phyloP scores from a whole-genome alignment of 1,284 basidiomycete species.

The Crucibulum cyathiforme region DNA sequence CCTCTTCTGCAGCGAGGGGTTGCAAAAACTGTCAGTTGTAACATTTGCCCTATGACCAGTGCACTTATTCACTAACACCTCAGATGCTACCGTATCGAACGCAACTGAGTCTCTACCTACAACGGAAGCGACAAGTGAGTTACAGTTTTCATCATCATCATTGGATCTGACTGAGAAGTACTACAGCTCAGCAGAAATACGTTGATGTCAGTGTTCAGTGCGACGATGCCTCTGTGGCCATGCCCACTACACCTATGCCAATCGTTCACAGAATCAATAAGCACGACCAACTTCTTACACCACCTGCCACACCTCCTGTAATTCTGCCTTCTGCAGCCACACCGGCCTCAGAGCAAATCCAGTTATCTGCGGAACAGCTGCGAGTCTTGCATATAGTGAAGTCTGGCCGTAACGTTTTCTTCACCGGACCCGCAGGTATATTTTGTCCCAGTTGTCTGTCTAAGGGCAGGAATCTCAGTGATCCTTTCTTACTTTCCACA shows the following conservation, averaged over 20 bases:
- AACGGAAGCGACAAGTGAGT: no score
- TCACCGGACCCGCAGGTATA: conserved; percentile 80
- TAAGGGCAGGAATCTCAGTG: neutral
- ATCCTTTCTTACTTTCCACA: conserved; percentile 26
- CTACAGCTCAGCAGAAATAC: neutral
- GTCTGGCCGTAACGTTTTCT: conserved; percentile 56
- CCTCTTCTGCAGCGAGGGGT: no score
- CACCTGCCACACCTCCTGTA: neutral
- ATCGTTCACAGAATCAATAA: no score
- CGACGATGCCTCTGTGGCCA: neutral
- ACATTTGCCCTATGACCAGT: neutral
- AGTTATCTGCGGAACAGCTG: conserved; percentile 37
- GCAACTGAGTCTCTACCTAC: no score
- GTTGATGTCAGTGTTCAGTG: conserved; percentile 14
- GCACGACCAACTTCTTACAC: neutral
- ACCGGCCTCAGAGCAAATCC: conserved; percentile 1
- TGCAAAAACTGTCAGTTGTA: no score
- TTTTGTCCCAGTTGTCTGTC: neutral
- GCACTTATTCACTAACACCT: neutral
- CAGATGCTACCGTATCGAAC: no score
- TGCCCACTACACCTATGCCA: neutral
- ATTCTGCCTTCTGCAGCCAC: neutral
- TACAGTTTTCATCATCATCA: no score
- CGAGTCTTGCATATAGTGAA: conserved; percentile 33
- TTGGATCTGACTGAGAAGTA: no score